A percentile compares a stretch with the other conserved stretches of the same genome.
Evolutionary conservation across 257 asterid species (phyloP).

Genomic region (Fraxinus quadrangulata): DNA sequence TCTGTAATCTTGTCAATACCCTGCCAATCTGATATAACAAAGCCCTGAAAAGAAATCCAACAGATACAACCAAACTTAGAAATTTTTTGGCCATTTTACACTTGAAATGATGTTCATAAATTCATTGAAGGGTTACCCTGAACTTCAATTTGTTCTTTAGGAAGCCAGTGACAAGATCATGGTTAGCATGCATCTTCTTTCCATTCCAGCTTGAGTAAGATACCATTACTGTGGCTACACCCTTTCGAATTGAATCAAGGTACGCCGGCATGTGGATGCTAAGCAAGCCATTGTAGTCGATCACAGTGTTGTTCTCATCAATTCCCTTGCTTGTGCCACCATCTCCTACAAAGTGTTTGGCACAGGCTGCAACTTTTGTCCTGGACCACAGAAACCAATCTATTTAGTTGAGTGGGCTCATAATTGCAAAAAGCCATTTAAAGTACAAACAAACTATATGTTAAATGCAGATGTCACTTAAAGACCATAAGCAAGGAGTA

Average conservation of each 20-base stretch:
- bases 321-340: conserved; percentile 71
- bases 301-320: conserved; percentile 58
- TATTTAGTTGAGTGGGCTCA: not conserved
- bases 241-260: conserved; percentile 57
- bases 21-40: conserved; percentile 58
- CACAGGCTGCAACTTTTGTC: conserved; percentile 73
- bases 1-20: conserved; percentile 57
- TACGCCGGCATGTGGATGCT: conserved; percentile 76
- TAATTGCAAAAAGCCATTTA: no score
- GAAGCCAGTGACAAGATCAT: conserved; percentile 57
- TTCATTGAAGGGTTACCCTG: conserved; percentile 34
- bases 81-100: not conserved
- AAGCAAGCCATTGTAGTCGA: conserved; percentile 42
- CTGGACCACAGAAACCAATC: conserved; percentile 30
- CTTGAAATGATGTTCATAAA: not conserved
- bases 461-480: not conserved
- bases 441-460: not conserved
- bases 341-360: conserved; percentile 76
- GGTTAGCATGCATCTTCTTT: conserved; percentile 66
- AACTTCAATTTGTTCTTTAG: conserved; percentile 68
- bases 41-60: conserved; percentile 43
- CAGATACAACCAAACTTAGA: not conserved
- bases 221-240: conserved; percentile 72
- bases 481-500: not conserved
- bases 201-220: conserved; percentile 80